Conservation (phyloP, 2,329 filamentous ascomycete genomes). For the Knufia petricola region DNA sequence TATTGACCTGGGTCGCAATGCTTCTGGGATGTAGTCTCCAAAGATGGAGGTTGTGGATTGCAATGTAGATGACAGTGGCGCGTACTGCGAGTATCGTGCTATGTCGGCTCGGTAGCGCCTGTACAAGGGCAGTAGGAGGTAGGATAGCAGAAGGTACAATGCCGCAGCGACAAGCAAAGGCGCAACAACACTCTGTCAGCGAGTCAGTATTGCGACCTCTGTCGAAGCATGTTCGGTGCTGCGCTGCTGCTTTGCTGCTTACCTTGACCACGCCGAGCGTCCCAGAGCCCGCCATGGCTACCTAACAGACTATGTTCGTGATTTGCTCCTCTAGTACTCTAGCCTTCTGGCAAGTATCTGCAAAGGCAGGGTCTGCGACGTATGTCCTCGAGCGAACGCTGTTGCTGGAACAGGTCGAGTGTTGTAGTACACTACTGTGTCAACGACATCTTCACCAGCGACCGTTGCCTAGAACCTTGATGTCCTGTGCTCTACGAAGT, state of each 20-base stretch:
- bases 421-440: too few species aligned
- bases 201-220: neutral
- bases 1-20: constrained; percentile 21
- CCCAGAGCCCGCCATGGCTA: constrained; percentile 1
- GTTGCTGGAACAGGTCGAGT: too few species aligned
- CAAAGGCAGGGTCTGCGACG: too few species aligned
- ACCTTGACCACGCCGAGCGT: constrained; percentile 7
- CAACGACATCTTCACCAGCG: too few species aligned
- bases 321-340: too few species aligned
- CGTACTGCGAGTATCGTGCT: constrained; percentile 54
- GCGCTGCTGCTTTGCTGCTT: neutral
- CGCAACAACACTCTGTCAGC: constrained; percentile 26
- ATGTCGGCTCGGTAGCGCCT: constrained; percentile 48
- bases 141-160: constrained; percentile 58
- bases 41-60: constrained; percentile 40
- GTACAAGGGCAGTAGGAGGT: constrained; percentile 58
- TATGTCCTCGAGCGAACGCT: too few species aligned
- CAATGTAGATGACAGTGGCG: constrained; percentile 37
- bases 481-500: too few species aligned
- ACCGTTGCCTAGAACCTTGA: too few species aligned
- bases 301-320: too few species aligned
- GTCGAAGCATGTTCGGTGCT: neutral
- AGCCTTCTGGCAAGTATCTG: too few species aligned
- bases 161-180: constrained; percentile 61
- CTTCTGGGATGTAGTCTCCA: constrained; percentile 22